Evolutionary conservation across 2,329 filamentous ascomycete genomes (phyloP), one percentile per base, ranked within the genome.

Genomic region (Pseudofabraea citricarpa): DNA sequence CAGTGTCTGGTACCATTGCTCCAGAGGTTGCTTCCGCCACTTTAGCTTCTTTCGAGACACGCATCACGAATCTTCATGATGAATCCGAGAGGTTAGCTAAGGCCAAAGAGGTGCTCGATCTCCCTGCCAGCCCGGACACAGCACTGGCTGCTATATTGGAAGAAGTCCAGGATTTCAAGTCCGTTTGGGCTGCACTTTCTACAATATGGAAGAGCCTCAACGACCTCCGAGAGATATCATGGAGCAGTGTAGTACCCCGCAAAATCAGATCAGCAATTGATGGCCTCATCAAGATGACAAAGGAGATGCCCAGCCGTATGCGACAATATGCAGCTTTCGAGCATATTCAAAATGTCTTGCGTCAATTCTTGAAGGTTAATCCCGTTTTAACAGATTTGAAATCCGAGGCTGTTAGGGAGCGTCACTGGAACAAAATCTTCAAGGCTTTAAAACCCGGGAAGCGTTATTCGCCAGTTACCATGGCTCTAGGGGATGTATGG

Each of bases 261-360:
- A 98, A 97, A 68, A 81, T 98, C 46, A 82, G 93, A 27, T 80
- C 87, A 55, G 87, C 88, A 49, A 83, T 99, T 40, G 91, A 98
- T 59, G 84, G 85, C 37, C 77, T 97, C 41, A 88, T 97, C 64
- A 95, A 95, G 72, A 95, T 95, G 78, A 97, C 90, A 26, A 97
- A 95, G 69, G 91, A 97, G 50, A 97, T 98, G 93, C 93, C 94
- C 0, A 95, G 90, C 66, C 84, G 93, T 47, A 97, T 98, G 91
- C 84, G 94, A 48, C 94, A 98, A 61, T 99, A 99, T 64, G 91
- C 94, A 55, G 94, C 94, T n/a, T 99, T 98, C 62, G 94, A 98
- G 65, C 91, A 98, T 60, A 90, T 98, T 29, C 94, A 98, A 63
- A 89, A 81, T 51, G 87, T 94, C 22, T 78, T 98, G 31, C 86